Base-by-base conservation (phyloP, 257 asterid genomes). In the Solanum piurae region DNA sequence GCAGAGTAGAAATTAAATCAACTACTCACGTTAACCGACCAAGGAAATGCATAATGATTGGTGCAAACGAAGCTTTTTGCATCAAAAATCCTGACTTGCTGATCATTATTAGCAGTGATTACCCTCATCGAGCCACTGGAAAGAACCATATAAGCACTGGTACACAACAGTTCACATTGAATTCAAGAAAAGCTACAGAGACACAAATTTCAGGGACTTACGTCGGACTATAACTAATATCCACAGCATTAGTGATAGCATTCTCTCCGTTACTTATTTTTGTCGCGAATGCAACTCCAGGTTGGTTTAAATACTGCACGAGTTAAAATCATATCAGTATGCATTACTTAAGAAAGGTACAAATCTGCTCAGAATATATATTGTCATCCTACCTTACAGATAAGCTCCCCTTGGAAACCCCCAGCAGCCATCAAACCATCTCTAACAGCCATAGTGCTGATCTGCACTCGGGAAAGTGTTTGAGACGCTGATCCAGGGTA, bases 11-110 rank as follows among this genome's bases (percentile, higher is more conserved):
- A 72, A 73, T 38, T 40, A 83, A 34, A 85, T 1, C 49, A 36
- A 64, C 68, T 58, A 93, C 99, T 94, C 88, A 96, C 99, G 75
- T 96, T 96, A 21, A 95, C 99, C 79, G 98, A 96, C 99, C 99
- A 96, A 2, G 99, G 99, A 90, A 93, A 96, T 9, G 93, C 86
- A 92, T 93, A 94, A 44, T 83, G 89, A 42, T 83, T 92, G 36
- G 93, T 87, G 89, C 97, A 88, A 72, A 91, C 73, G 55, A 95
- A 95, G 5, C 89, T 93, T 42, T 23, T 87, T 34, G 93, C 90
- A 87, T 96, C 99, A 60, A 94, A 89, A 76, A 96, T 90, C 89
- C 97, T 90, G 83, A 96, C 94, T 91, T 93, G 94, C 83, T 96
- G 92, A 90, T 96, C 99, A 40, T 96, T 96, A 91, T 96, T 96